These are phyloP conservation scores for Leccinum truebloodii DNA, from an alignment of 768 basidiomycete genomes.

Conservation along the genomic window DNA sequence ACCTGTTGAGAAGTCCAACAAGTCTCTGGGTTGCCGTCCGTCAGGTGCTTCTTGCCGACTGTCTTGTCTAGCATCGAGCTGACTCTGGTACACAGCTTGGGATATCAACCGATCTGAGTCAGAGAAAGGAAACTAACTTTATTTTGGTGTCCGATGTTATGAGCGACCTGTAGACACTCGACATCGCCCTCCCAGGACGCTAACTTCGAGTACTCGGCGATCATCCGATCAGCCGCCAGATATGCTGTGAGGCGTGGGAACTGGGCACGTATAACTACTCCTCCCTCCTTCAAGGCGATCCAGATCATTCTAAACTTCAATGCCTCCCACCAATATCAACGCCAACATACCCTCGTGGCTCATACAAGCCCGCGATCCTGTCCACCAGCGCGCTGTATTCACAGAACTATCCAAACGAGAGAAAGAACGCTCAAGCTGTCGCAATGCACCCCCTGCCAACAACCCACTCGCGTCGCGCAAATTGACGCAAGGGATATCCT, in stretches of 20 bases:
- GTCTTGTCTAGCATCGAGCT: constrained; percentile 79
- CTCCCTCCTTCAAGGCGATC: neutral
- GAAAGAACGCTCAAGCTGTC: constrained; percentile 33
- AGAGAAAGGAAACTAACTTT: constrained; percentile 42
- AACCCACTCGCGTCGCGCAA: constrained; percentile 9
- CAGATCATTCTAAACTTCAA: neutral
- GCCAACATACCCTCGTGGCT: constrained; percentile 23
- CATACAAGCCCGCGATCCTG: constrained; percentile 7
- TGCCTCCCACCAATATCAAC: neutral
- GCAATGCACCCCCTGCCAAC: constrained; percentile 23
- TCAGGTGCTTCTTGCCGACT: constrained; percentile 66
- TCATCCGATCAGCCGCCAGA: neutral
- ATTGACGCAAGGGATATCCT: constrained; percentile 5
- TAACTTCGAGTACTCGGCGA: neutral
- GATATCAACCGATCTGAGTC: constrained; percentile 16
- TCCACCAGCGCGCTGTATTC: constrained; percentile 33
- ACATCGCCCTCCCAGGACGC: constrained; percentile 17
- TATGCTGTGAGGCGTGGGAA: neutral
- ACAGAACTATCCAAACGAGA: constrained; percentile 40
- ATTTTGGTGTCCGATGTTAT: constrained; percentile 27
- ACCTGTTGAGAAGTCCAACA: constrained; percentile 88
- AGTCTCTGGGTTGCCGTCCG: constrained; percentile 72
- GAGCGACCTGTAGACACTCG: constrained; percentile 21
- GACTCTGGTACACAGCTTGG: constrained; percentile 48
- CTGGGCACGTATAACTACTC: neutral